These are phyloP conservation scores for Eucalyptus marginata DNA, from an alignment of 345 rosid genomes.

Conservation along the genomic window DNA sequence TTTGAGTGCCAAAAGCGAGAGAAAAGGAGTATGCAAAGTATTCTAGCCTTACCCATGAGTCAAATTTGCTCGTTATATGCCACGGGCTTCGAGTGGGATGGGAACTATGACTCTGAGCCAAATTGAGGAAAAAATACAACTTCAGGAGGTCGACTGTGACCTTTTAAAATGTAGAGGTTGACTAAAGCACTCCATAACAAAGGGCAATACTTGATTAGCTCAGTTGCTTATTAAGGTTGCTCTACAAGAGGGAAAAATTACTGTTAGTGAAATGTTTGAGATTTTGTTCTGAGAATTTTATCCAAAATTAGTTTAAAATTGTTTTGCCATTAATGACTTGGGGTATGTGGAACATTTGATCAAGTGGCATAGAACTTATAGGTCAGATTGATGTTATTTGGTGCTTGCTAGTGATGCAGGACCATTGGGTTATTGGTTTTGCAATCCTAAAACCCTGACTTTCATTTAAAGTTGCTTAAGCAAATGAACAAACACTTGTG, in stretches of 20 bases:
- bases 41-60: background rate
- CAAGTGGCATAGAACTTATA: background rate
- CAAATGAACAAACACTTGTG: background rate
- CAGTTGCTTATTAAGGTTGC: background rate
- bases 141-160: background rate
- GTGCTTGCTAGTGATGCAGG: background rate
- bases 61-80: background rate
- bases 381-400: background rate
- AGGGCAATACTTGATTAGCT: background rate
- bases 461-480: background rate
- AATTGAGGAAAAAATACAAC: background rate
- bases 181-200: background rate
- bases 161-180: background rate
- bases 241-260: background rate
- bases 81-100: background rate
- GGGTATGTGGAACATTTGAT: background rate
- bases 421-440: background rate
- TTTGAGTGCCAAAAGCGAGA: background rate
- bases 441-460: background rate
- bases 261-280: background rate
- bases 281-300: background rate
- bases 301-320: background rate
- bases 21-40: background rate
- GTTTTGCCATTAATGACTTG: background rate
- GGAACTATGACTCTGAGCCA: background rate